Percentiles rank a stretch among this genome's conserved stretches.
phyloP scores from a whole-genome alignment of 805 yeast species.

The Nadsonia fulvescens region DNA sequence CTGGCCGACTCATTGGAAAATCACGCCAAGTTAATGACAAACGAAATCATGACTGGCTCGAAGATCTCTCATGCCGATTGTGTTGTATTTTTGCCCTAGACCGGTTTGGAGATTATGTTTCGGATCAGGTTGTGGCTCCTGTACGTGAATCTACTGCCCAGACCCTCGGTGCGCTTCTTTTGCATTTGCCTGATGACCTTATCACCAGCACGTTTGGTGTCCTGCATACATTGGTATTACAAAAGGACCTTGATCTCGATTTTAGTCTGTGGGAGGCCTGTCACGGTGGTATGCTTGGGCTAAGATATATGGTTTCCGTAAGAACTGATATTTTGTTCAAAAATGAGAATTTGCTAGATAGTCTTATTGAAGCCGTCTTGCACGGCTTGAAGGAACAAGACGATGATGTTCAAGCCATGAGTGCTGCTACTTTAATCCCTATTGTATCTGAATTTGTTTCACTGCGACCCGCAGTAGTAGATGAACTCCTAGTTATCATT shows the following conservation, averaged over 20 bases:
- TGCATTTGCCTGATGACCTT: conserved; percentile 46
- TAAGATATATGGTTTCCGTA: conserved; percentile 80
- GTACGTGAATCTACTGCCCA: conserved; percentile 95
- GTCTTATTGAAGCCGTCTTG: conserved; percentile 67
- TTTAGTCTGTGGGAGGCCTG: conserved; percentile 86
- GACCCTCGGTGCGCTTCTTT: conserved; percentile 69
- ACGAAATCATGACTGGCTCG: conserved; percentile 53
- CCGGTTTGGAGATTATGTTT: conserved; percentile 90
- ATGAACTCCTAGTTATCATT: conserved; percentile 41
- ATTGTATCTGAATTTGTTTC: conserved; percentile 76
- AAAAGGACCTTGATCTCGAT: conserved; percentile 27
- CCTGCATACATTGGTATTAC: conserved; percentile 52
- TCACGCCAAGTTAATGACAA: conserved; percentile 40
- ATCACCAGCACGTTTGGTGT: conserved; percentile 47
- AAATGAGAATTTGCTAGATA: conserved; percentile 37
- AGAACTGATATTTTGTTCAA: conserved; percentile 58
- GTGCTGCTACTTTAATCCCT: conserved; percentile 84
- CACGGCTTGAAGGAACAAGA: conserved; percentile 67
- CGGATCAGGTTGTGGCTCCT: conserved; percentile 96
- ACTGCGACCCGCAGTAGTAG: conserved; percentile 31
- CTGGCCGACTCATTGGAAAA: conserved; percentile 61
- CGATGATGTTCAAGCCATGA: conserved; percentile 94
- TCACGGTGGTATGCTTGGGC: conserved; percentile 93
- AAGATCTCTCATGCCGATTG: conserved; percentile 73
- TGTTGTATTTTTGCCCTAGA: conserved; percentile 81